phyloP scores from a whole-genome alignment of 2,329 filamentous ascomycete species.

The Aaosphaeria arxii region DNA sequence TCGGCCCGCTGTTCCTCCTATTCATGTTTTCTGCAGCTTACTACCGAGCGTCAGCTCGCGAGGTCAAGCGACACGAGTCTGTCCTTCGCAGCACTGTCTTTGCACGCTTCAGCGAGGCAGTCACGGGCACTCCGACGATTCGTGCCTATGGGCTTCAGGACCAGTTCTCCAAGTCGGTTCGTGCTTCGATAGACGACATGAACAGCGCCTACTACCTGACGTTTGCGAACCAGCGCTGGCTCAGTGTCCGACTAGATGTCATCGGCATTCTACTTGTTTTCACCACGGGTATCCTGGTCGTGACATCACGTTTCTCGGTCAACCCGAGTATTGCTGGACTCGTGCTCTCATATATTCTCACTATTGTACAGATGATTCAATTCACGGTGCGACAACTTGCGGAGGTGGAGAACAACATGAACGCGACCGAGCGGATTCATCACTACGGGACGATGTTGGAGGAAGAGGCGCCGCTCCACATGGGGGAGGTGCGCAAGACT shows the following conservation, averaged over 20 bases:
- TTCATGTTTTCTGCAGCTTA: slow-evolving; percentile 83
- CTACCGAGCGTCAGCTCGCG: slow-evolving; percentile 85
- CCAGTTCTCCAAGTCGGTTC: slow-evolving; percentile 69
- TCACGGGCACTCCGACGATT: slow-evolving; percentile 80
- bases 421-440: slow-evolving; percentile 85
- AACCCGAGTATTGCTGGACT: slow-evolving; percentile 81
- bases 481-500: slow-evolving; percentile 63
- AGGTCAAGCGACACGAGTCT: slow-evolving; percentile 92
- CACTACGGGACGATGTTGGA: slow-evolving; percentile 87
- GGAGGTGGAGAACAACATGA: slow-evolving; percentile 98
- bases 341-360: slow-evolving; percentile 88
- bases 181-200: slow-evolving; percentile 81
- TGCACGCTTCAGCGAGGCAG: slow-evolving; percentile 84
- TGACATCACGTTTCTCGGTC: slow-evolving; percentile 85
- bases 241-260: slow-evolving; percentile 78
- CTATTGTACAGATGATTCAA: slow-evolving; percentile 93
- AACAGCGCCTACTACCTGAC: slow-evolving; percentile 92
- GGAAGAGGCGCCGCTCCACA: slow-evolving; percentile 82
- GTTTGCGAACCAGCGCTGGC: slow-evolving; percentile 93
- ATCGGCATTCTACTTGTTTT: slow-evolving; percentile 86
- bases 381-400: slow-evolving; percentile 92
- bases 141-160: slow-evolving; percentile 81
- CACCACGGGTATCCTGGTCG: slow-evolving; percentile 82
- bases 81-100: slow-evolving; percentile 85
- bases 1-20: slow-evolving; percentile 67